Conservation (phyloP, 2,329 filamentous ascomycete species). For the Corniculantispora saksenae region DNA sequence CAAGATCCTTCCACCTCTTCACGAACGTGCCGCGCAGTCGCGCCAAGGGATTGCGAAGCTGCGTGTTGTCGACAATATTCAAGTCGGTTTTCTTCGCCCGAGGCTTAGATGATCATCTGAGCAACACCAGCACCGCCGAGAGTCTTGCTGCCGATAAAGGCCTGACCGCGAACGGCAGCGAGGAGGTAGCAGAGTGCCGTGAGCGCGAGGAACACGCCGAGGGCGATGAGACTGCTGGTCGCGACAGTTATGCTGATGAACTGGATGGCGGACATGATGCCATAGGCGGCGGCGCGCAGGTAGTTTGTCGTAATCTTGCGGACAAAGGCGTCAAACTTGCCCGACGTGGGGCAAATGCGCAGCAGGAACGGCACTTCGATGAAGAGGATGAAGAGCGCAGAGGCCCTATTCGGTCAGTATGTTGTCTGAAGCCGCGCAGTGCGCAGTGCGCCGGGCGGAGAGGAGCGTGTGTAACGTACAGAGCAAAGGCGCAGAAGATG, state of each 20-base stretch:
- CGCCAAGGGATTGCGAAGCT: neutral
- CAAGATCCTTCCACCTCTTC: neutral
- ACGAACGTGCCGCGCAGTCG: neutral
- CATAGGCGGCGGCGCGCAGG: conserved; percentile 89
- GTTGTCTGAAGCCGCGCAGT: neutral
- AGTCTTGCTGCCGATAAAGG: conserved; percentile 76
- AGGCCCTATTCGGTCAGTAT: conserved; percentile 51
- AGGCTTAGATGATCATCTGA: conserved; percentile 90
- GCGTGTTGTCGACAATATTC: neutral
- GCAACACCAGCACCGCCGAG: conserved; percentile 83
- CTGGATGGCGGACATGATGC: conserved; percentile 76
- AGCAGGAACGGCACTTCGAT: conserved; percentile 91
- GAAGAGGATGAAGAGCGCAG: conserved; percentile 75
- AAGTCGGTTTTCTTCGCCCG: neutral
- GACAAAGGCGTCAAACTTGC: conserved; percentile 84
- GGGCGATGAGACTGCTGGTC: conserved; percentile 77
- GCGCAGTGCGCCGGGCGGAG: neutral
- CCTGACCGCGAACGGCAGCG: conserved; percentile 79
- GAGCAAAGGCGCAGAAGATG: conserved; percentile 53
- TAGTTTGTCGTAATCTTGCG: conserved; percentile 94
- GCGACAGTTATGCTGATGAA: conserved; percentile 73
- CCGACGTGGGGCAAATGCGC: conserved; percentile 94
- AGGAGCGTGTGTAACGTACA: conserved; percentile 45
- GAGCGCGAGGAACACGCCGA: conserved; percentile 76
- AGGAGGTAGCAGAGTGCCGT: conserved; percentile 79